phyloP scores from a whole-genome alignment of 2,329 filamentous ascomycete genomes.

The Diaporthe australafricana region DNA sequence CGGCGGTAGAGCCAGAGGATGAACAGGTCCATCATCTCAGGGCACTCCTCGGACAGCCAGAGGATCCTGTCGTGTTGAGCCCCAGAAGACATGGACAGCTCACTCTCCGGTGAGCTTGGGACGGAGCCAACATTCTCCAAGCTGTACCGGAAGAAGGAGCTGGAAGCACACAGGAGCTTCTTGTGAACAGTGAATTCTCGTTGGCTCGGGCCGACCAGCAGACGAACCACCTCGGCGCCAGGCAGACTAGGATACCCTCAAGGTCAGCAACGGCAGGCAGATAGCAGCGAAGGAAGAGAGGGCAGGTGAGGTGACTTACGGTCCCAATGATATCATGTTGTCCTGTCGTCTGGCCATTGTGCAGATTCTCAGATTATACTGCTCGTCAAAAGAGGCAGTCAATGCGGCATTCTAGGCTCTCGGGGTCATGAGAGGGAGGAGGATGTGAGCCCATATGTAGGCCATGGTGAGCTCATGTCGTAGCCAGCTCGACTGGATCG shows the following conservation, averaged over 20 bases:
- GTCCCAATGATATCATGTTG: conserved; percentile 30
- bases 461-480: conserved; percentile 27
- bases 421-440: conserved; percentile 1
- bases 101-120: conserved; percentile 38
- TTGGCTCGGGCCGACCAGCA: conserved; percentile 57
- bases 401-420: conserved; percentile 5
- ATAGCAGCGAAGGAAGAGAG: neutral
- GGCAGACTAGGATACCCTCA: conserved; percentile 27
- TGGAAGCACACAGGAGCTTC: conserved; percentile 58
- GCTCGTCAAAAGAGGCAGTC: neutral
- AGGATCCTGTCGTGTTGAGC: conserved; percentile 41
- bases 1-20: conserved; percentile 63
- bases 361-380: conserved; percentile 16
- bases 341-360: conserved; percentile 11
- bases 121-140: conserved; percentile 50
- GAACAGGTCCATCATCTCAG: conserved; percentile 66
- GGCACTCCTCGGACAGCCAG: conserved; percentile 58
- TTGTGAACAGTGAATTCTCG: conserved; percentile 56
- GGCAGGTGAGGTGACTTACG: conserved; percentile 4
- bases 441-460: conserved; percentile 36
- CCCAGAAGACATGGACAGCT: conserved; percentile 44
- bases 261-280: conserved; percentile 19
- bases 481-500: neutral
- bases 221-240: conserved; percentile 43
- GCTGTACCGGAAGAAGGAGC: conserved; percentile 60